Evolutionary conservation across 2,329 filamentous ascomycete genomes (phyloP), one percentile per base, ranked within the genome.

Genomic region (Bisporella sp.): DNA sequence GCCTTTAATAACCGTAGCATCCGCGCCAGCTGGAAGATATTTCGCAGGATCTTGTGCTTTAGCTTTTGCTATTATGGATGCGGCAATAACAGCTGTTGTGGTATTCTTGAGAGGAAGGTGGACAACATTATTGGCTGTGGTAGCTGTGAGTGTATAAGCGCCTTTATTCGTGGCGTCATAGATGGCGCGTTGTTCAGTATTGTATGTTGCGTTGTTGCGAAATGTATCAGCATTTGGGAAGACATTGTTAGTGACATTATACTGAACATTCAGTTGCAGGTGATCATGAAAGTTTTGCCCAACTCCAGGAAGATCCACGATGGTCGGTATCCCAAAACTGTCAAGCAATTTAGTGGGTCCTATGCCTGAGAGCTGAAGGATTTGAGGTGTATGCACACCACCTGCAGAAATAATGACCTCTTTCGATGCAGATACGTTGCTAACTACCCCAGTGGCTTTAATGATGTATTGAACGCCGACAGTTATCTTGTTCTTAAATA

Each of bases 101-200:
- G 57, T 52, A 1, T 54, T 54, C 4, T 45, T 52, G 2, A 63
- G 49, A 13, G 61, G 59, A 13, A 57, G 58, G 43, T 62, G 61
- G 8, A 59, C 60, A 28, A 63, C 53, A 12, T 57, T 62, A 29
- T 62, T 62, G n/a, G 59, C 59, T 9, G 58, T 57, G 21, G 58
- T 58, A 9, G 57, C 57, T 31, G 60, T 62, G 35, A 37, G 8
- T 2, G 35, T n/a, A n/a, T 37, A 37, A 4, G 35, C 35, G 4
- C 35, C 35, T 4, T 37, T 37, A n/a, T 37, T 8, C 2, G 8
- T 37, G 4, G 35, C 8, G n/a, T 37, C 35, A 37, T 37, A 37
- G 35, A n/a, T 8, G n/a, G 35, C 35, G 2, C 35, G 35, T n/a
- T 37, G 35, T 37, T 37, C 4, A n/a, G n/a, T 4, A 37, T 37